Base-by-base conservation (phyloP, 176 grass and related monocot genomes). In the Elaeis guineensis region DNA sequence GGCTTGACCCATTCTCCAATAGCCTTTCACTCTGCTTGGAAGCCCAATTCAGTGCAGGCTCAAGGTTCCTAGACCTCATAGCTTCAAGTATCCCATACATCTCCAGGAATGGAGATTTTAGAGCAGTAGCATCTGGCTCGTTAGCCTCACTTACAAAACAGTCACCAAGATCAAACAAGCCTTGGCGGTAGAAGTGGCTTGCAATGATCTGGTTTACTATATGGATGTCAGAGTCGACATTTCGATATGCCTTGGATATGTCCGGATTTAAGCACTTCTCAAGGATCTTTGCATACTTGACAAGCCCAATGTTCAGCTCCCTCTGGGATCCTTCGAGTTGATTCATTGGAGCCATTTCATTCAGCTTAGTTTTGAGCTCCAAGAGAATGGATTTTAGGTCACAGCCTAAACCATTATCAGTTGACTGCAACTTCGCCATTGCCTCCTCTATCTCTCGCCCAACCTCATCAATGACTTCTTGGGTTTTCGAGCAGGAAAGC, bases 31-130 rank as follows among this genome's bases (percentile, higher is more conserved):
- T 81, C 61, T 98, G 82, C 30, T 70, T 80, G 51, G 70, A 79
- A 69, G 84, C 87, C 93, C 91, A 97, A 67, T 21, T 71, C 15
- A 97, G 80, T 2, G 87, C 93, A 58, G 84, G 84, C 19, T 79
- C 76, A 1, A 98, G 87, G 55, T 97, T 81, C 28, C 57, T 78
- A 21, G 19, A 80, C 80, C 78, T 79, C 84, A 97, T 85, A 3
- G 87, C 76, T 73, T 85, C 78, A 39, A 97, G 81, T 54, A 89
- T 83, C 48, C 55, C 66, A 73, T 98, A 87, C 84, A 98, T 89
- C 69, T 98, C 81, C 58, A 82, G 63, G 57, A 98, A 98, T 17
- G 72, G 71, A n/a, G 72, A 35, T 69, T 92, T 98, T 58, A 92
- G 64, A 52, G 69, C 75, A 59, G 77, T 57, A 30, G 49, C 79